Conservation (phyloP, 2,329 filamentous ascomycete species). For the Madurella mycetomatis region DNA sequence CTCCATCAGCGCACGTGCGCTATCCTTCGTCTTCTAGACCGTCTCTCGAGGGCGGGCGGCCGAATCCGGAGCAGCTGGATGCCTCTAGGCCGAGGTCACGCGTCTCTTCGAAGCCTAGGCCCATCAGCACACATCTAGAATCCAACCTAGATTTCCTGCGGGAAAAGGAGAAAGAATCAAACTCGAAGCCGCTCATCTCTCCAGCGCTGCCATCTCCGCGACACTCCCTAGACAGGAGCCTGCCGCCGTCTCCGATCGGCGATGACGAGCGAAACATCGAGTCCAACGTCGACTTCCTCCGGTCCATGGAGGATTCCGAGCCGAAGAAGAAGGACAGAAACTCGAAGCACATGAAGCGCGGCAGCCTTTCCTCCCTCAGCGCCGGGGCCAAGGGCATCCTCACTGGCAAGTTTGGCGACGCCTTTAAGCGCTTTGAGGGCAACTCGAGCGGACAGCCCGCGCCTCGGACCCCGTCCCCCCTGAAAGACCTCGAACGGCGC, state of each 20-base stretch:
- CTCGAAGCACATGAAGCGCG: slow-evolving; percentile 63
- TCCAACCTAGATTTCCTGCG: slow-evolving; percentile 78
- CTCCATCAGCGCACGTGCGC: slow-evolving; percentile 31
- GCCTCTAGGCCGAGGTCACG: slow-evolving; percentile 45
- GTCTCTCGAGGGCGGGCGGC: slow-evolving; percentile 67
- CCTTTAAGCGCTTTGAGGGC: slow-evolving; percentile 85
- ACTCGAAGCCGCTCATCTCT: slow-evolving; percentile 33
- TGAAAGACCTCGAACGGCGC: slow-evolving; percentile 45
- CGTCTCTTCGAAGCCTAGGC: slow-evolving; percentile 53
- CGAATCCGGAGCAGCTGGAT: slow-evolving; percentile 58
- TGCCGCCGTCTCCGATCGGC: slow-evolving; percentile 41
- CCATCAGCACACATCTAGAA: slow-evolving; percentile 77
- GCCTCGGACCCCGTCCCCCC: slow-evolving; percentile 46
- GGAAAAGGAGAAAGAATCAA: slow-evolving; percentile 69
- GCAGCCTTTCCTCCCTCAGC: slow-evolving; percentile 63
- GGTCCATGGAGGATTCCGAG: slow-evolving; percentile 65
- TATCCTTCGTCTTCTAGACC: slow-evolving; percentile 54
- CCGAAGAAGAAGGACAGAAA: slow-evolving; percentile 50
- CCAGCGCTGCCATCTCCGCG: slow-evolving; percentile 35
- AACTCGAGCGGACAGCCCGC: slow-evolving; percentile 29
- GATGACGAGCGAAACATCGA: slow-evolving; percentile 63
- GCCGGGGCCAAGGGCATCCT: slow-evolving; percentile 76
- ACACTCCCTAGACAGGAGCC: slow-evolving; percentile 32
- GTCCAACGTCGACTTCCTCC: slow-evolving; percentile 79
- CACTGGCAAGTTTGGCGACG: slow-evolving; percentile 86